Conservation (phyloP, 2,329 filamentous ascomycete species). For the Aspergillus hortae region DNA sequence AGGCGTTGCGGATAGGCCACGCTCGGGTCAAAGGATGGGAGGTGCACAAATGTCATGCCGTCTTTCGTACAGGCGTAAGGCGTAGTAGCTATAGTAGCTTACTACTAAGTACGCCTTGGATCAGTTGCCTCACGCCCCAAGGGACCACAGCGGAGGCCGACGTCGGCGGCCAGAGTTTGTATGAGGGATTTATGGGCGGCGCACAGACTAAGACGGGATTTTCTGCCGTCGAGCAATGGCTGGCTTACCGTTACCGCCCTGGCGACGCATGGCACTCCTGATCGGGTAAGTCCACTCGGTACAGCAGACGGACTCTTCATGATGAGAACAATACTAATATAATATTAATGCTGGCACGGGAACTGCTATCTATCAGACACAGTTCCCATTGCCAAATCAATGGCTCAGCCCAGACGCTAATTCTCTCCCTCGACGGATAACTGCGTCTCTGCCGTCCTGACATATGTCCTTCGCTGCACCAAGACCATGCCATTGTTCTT, state of each 20-base stretch:
- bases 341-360: background rate
- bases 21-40: background rate
- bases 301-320: background rate
- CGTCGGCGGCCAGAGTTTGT: constrained; percentile 6
- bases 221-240: too few species aligned
- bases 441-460: background rate
- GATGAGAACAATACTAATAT: background rate
- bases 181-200: constrained; percentile 20
- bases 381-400: constrained; percentile 4
- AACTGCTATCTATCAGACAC: background rate
- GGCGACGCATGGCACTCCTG: constrained; percentile 3
- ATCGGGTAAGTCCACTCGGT: constrained; percentile 4
- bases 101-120: background rate
- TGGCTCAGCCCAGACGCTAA: background rate
- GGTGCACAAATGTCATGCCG: background rate
- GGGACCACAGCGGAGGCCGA: background rate
- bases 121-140: background rate
- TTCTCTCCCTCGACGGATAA: background rate
- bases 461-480: background rate
- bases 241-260: background rate
- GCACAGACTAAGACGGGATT: background rate
- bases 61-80: background rate
- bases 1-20: background rate
- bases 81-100: too few species aligned
- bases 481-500: background rate